Evolutionary conservation across 768 basidiomycete species (phyloP).

Genomic region (Exsudoporus frostii): DNA sequence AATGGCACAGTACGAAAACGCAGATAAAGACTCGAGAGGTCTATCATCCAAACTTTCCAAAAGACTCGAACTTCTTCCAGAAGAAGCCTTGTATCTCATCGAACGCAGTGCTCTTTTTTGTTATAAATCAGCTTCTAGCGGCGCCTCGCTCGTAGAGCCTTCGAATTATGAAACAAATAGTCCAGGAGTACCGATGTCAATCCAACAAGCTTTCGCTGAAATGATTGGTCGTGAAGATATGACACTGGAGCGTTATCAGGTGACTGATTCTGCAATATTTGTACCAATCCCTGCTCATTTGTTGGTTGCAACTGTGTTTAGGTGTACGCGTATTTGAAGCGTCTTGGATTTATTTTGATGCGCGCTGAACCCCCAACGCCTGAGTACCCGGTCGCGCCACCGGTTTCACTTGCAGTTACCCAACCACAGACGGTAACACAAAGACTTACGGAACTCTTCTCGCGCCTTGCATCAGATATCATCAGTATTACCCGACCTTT

Average conservation of each 20-base stretch:
- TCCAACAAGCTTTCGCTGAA: conserved; percentile 84
- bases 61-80: conserved; percentile 83
- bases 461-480: conserved; percentile 3
- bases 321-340: conserved; percentile 91
- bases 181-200: conserved; percentile 76
- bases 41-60: conserved; percentile 47
- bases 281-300: background rate
- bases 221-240: conserved; percentile 80
- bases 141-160: conserved; percentile 15
- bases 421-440: background rate
- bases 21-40: conserved; percentile 2
- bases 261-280: conserved; percentile 29
- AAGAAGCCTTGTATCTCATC: conserved; percentile 91
- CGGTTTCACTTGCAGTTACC: conserved; percentile 16
- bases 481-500: conserved; percentile 3
- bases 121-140: conserved; percentile 53
- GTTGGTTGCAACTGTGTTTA: conserved; percentile 30
- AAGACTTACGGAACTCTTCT: conserved; percentile 13
- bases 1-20: conserved; percentile 29
- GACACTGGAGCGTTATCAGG: conserved; percentile 87
- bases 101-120: conserved; percentile 89
- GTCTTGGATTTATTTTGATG: conserved; percentile 86
- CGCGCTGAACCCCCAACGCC: conserved; percentile 62
- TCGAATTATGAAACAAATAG: conserved; percentile 36
- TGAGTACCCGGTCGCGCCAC: conserved; percentile 50